Evolutionary conservation across 2,329 filamentous ascomycete species (phyloP).

Genomic region (Westerdykella aurantiaca): DNA sequence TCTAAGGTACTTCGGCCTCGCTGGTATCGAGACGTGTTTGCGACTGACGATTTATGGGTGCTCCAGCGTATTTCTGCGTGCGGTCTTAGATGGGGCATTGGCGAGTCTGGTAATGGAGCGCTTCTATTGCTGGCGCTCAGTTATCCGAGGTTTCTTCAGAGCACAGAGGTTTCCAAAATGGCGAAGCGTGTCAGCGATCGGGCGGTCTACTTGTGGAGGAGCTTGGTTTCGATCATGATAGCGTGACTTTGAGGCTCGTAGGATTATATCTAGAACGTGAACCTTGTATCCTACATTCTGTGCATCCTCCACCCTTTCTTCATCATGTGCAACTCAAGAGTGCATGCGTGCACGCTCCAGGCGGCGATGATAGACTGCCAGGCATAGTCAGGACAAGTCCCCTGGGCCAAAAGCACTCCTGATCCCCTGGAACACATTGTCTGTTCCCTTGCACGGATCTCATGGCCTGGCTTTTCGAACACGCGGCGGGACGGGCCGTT

Average conservation of each 20-base stretch:
- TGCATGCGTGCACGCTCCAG: no score
- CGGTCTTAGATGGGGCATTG: conserved; percentile 29
- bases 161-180: conserved; percentile 38
- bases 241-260: conserved; percentile 29
- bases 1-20: conserved; percentile 65
- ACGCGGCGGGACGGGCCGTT: no score
- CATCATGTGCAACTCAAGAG: no score
- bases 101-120: conserved; percentile 35
- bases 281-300: neutral
- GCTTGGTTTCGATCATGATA: conserved; percentile 29
- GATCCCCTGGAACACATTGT: no score
- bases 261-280: conserved; percentile 13
- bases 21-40: conserved; percentile 6
- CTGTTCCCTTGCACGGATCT: no score
- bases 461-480: no score
- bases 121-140: conserved; percentile 34
- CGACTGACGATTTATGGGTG: conserved; percentile 16
- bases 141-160: conserved; percentile 29
- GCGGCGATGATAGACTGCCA: no score
- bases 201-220: conserved; percentile 34
- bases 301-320: neutral
- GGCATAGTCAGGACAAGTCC: no score
- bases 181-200: conserved; percentile 33
- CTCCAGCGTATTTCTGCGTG: conserved; percentile 31
- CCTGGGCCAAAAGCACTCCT: no score